Conservation (phyloP, 768 basidiomycete genomes). For the Psilocybe cubensis region DNA sequence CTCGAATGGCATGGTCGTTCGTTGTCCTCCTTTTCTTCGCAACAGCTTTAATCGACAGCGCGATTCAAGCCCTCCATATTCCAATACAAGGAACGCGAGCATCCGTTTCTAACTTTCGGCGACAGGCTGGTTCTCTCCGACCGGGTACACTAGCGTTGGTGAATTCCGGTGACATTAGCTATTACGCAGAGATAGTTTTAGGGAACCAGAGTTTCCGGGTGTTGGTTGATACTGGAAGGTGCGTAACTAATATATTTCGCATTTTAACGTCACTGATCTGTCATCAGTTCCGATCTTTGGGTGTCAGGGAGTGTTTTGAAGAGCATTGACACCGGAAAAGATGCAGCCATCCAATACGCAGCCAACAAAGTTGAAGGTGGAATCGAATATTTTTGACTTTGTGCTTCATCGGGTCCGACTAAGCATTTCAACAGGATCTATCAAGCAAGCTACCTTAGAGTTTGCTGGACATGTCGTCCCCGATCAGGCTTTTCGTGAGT, state of each 20-base stretch:
- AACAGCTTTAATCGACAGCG: neutral
- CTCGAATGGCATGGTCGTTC: conserved; percentile 4
- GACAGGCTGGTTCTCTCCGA: neutral
- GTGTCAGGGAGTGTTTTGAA: conserved; percentile 48
- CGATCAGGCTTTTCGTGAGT: conserved; percentile 53
- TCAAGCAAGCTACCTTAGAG: conserved; percentile 45
- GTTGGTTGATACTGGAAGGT: conserved; percentile 55
- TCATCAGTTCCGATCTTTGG: conserved; percentile 65
- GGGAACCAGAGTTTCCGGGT: conserved; percentile 38
- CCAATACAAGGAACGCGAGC: conserved; percentile 5
- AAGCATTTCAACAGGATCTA: conserved; percentile 36
- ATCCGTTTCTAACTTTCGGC: neutral
- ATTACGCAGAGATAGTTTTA: conserved; percentile 41
- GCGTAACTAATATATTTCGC: conserved; percentile 7
- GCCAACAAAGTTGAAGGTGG: conserved; percentile 55
- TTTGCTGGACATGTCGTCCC: conserved; percentile 47
- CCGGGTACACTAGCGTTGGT: conserved; percentile 11
- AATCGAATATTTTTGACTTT: neutral
- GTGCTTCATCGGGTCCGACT: neutral
- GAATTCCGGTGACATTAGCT: conserved; percentile 42
- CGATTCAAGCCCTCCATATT: conserved; percentile 5
- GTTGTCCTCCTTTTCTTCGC: conserved; percentile 1
- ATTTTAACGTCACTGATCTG: neutral
- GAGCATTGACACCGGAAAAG: conserved; percentile 40
- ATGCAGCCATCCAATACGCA: conserved; percentile 53